Percentiles rank a stretch among this genome's conserved stretches.
phyloP scores from a whole-genome alignment of 2,329 filamentous ascomycete species.

The Blastomyces silverae region DNA sequence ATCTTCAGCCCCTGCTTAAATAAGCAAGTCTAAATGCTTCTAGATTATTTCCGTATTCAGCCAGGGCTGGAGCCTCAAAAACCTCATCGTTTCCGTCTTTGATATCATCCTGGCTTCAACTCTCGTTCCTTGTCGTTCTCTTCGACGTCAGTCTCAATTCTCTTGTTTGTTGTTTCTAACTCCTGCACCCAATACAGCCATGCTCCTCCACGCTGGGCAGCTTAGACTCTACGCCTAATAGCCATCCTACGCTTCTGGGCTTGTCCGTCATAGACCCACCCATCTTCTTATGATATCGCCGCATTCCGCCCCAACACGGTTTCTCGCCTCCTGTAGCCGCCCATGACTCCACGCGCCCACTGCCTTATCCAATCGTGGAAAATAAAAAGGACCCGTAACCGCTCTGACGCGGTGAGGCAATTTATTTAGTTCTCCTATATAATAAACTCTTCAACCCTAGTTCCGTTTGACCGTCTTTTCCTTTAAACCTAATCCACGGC shows the following conservation, averaged over 20 bases:
- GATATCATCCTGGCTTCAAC: too few species aligned
- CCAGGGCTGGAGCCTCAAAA: not conserved
- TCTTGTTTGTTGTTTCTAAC: not conserved
- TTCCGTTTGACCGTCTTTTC: not conserved
- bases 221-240: not conserved
- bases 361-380: slow-evolving; percentile 1
- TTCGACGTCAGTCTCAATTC: not conserved
- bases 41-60: slow-evolving; percentile 10
- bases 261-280: not conserved
- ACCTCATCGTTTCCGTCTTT: not conserved
- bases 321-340: slow-evolving; percentile 6
- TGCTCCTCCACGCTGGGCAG: not conserved
- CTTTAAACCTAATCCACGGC: not conserved
- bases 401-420: not conserved
- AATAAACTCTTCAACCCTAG: not conserved
- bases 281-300: not conserved
- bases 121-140: not conserved
- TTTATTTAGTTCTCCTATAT: not conserved
- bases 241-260: not conserved
- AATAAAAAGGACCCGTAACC: not conserved
- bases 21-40: slow-evolving; percentile 3
- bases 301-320: slow-evolving; percentile 3
- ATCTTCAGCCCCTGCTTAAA: not conserved
- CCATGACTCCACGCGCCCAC: slow-evolving; percentile 5
- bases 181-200: not conserved